A percentile compares a stretch with the other conserved stretches of the same genome.
Conservation (phyloP, 2,329 filamentous ascomycete species). For the Fusarium vanettenii region DNA sequence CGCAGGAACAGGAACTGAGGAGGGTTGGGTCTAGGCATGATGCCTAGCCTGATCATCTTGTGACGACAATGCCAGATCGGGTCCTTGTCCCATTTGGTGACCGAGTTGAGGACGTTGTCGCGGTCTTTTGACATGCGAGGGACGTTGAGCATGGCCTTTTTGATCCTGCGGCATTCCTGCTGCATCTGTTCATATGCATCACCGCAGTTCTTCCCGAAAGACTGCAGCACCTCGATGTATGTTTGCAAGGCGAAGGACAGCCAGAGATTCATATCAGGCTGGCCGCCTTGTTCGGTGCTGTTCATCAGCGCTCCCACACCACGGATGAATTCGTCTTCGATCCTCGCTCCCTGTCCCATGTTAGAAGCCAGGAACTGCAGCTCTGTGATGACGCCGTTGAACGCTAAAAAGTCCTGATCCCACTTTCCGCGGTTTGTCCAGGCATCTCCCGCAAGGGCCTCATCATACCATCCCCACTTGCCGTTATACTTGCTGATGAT, state of each 20-base stretch:
- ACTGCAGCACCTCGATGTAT: slow-evolving; percentile 35
- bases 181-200: slow-evolving; percentile 5
- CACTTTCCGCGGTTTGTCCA: slow-evolving; percentile 9
- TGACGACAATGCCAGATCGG: slow-evolving; percentile 9
- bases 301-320: background rate
- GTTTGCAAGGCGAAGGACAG: slow-evolving; percentile 27
- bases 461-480: slow-evolving; percentile 33
- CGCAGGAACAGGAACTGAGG: slow-evolving; percentile 29
- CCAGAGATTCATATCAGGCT: slow-evolving; percentile 14
- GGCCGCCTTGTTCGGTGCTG: background rate
- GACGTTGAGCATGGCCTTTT: slow-evolving; percentile 24
- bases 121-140: background rate
- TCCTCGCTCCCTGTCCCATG: background rate
- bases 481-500: slow-evolving; percentile 28
- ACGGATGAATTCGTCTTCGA: slow-evolving; percentile 38
- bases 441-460: background rate
- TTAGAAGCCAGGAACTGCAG: slow-evolving; percentile 15
- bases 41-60: background rate
- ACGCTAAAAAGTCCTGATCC: slow-evolving; percentile 23
- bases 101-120: slow-evolving; percentile 3
- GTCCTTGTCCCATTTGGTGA: slow-evolving; percentile 25
- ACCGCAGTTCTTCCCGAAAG: background rate
- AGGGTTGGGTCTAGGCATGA: background rate
- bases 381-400: slow-evolving; percentile 22
- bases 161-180: slow-evolving; percentile 27